Percentiles rank a stretch among this genome's conserved stretches.
These are phyloP conservation scores for Purshia tridentata DNA, from an alignment of 306 rosid genomes.

Conservation along the genomic window DNA sequence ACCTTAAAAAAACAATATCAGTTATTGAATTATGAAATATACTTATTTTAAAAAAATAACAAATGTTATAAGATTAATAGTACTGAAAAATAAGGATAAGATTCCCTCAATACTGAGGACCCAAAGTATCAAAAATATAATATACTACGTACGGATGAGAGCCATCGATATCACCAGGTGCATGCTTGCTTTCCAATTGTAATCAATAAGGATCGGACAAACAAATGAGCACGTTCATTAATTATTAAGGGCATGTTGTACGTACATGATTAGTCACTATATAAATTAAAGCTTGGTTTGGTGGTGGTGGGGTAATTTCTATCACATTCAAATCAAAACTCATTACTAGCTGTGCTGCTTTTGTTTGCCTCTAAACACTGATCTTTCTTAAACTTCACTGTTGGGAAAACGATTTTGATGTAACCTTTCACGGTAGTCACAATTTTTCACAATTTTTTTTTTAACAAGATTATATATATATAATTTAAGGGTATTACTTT, in stretches of 20 bases:
- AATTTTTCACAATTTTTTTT: too few relatives aligned
- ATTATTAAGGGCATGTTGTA: not conserved
- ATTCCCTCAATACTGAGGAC: too few relatives aligned
- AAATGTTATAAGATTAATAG: too few relatives aligned
- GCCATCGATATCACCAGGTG: not conserved
- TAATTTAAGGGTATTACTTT: too few relatives aligned
- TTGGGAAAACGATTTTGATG: constrained; percentile 36
- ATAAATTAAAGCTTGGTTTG: constrained; percentile 26
- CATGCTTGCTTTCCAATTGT: not conserved
- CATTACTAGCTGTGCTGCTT: not conserved
- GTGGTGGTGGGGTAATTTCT: constrained; percentile 55
- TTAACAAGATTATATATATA: too few relatives aligned
- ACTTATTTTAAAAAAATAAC: too few relatives aligned
- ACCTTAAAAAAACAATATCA: too few relatives aligned
- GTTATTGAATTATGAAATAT: too few relatives aligned
- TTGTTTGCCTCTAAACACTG: constrained; percentile 6
- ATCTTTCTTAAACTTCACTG: not conserved
- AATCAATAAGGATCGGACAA: not conserved
- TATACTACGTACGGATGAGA: not conserved
- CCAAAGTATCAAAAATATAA: too few relatives aligned
- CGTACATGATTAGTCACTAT: not conserved
- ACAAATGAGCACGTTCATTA: not conserved
- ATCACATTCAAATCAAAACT: constrained; percentile 23
- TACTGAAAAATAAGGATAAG: too few relatives aligned
- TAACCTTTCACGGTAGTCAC: too few relatives aligned